A percentile compares a stretch with the other conserved stretches of the same genome.
These are phyloP conservation scores for Lycium ferocissimum DNA, from an alignment of 257 asterid genomes.

Conservation along the genomic window DNA sequence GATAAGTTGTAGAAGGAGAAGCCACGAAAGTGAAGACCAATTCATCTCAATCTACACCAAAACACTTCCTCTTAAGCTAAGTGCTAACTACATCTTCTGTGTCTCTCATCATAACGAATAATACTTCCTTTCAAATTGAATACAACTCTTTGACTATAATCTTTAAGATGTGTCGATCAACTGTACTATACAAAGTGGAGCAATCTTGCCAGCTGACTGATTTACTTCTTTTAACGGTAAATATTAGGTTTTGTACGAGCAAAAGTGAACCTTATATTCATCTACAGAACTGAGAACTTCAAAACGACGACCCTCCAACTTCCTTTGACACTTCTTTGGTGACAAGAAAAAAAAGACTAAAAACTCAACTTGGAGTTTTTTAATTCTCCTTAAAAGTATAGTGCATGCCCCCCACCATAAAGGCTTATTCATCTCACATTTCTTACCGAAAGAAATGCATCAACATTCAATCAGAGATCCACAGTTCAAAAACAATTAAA, in stretches of 20 bases:
- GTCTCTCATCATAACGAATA: neutral
- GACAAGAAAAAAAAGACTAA: neutral
- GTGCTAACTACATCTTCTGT: neutral
- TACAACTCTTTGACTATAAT: neutral
- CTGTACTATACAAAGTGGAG: neutral
- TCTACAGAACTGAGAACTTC: neutral
- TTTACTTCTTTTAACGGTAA: neutral
- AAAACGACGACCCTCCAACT: neutral
- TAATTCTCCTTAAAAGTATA: neutral
- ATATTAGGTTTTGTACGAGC: neutral
- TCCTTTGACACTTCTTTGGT: conserved; percentile 8
- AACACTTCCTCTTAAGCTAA: conserved; percentile 12
- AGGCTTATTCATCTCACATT: conserved; percentile 16
- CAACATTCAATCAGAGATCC: neutral
- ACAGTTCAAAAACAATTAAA: neutral
- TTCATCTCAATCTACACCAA: conserved; percentile 23
- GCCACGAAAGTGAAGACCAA: neutral
- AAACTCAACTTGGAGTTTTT: neutral
- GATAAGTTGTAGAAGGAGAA: conserved; percentile 7
- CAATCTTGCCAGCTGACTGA: neutral
- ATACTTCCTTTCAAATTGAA: neutral
- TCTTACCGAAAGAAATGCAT: neutral
- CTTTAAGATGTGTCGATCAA: neutral
- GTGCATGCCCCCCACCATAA: neutral
- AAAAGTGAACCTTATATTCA: neutral